Conservation (phyloP, 306 rosid species). For the Chamaecrista fasciculata region DNA sequence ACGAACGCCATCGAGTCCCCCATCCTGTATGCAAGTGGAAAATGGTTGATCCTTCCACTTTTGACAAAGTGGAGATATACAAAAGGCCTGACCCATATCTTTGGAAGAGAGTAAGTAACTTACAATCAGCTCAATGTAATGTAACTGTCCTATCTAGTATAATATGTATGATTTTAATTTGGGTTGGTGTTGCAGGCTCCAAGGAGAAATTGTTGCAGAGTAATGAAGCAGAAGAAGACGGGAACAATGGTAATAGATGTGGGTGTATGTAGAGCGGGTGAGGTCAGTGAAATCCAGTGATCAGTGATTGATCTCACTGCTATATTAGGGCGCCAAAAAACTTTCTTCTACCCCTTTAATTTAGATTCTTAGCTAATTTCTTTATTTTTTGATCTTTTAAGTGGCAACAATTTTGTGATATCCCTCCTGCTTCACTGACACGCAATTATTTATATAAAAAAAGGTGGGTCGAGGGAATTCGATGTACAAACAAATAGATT, state of each 20-base stretch:
- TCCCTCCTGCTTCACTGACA: neutral
- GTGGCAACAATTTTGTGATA: neutral
- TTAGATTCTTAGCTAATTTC: slow-evolving; percentile 21
- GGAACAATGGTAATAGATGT: slow-evolving; percentile 69
- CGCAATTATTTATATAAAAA: neutral
- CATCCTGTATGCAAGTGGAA: slow-evolving; percentile 78
- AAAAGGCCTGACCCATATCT: slow-evolving; percentile 79
- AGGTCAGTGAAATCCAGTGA: slow-evolving; percentile 53
- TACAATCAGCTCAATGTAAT: neutral
- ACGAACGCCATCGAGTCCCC: slow-evolving; percentile 54
- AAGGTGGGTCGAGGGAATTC: slow-evolving; percentile 10
- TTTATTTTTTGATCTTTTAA: neutral
- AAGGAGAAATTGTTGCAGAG: slow-evolving; percentile 88
- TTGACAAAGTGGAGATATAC: slow-evolving; percentile 51
- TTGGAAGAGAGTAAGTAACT: slow-evolving; percentile 81
- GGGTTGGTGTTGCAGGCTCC: slow-evolving; percentile 61
- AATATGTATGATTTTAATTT: slow-evolving; percentile 24
- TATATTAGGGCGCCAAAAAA: slow-evolving; percentile 25
- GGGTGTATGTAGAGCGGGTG: slow-evolving; percentile 71
- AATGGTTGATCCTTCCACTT: slow-evolving; percentile 64
- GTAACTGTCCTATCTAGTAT: no score
- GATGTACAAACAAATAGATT: slow-evolving; percentile 3
- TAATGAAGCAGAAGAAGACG: slow-evolving; percentile 53
- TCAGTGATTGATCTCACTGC: no score
- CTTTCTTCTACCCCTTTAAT: slow-evolving; percentile 19